Base-by-base conservation (phyloP, 352 stramenopile species). In the Phytophthora aleatoria region DNA sequence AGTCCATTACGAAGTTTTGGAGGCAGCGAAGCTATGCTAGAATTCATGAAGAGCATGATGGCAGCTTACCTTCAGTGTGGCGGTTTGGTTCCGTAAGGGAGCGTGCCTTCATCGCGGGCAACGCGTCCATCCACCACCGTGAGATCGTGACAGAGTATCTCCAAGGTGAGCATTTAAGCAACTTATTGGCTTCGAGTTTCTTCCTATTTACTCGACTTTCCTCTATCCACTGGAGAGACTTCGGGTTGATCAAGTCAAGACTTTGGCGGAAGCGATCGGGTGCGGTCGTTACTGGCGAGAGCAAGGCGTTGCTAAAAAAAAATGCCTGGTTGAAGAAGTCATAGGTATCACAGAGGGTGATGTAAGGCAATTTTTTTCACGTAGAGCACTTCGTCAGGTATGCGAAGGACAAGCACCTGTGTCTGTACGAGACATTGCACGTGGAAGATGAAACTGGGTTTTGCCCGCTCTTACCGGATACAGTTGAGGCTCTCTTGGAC, bases 181-280 rank as follows among this genome's bases (percentile, higher is more conserved):
- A 1, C 7, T 33, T 33, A 33, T 33, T 41, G 35, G 35, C 9
- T 8, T 55, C 4, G 49, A 55, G 7, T 55, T 55, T 44, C 28
- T 55, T 31, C 49, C 49, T 13, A 44, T 55, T 10, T 43, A 55
- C 16, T 55, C 49, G 6, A 30, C 49, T 1, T 55, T 55, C 16
- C 20, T 43, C 5, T 33, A 44, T 13, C 49, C 31, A 0, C 12
- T 55, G 31, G 31, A 55, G 15, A 24, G 39, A 24, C 3, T 45
- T 45, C 39, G 39, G 13, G 3, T 45, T 45, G 8, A 10, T 45
- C 5, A 26, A 45, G 39, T 24, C 39, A 24, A 20, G 39, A 3
- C n/a, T 45, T 7, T 45, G 39, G 39, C 1, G 39, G 15, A 15
- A 7, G 3, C 39, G 39, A 26, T 26, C 39, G 3, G 39, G 4